phyloP scores from a whole-genome alignment of 2,329 filamentous ascomycete species.

The Huntiella savannae region DNA sequence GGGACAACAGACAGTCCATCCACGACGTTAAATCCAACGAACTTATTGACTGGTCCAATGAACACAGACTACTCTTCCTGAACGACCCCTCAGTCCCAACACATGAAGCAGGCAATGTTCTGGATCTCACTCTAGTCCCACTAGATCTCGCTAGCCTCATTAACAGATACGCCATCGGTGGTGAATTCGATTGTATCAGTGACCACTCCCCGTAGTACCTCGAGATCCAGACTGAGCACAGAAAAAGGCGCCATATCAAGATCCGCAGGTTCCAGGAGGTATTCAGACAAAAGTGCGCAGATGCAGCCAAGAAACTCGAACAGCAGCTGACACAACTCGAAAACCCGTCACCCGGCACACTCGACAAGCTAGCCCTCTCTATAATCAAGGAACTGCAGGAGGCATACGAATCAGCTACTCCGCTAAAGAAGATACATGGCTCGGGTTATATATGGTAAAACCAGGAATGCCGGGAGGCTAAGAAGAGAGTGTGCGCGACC shows the following conservation, averaged over 20 bases:
- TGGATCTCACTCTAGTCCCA: background rate
- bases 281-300: background rate
- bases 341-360: background rate
- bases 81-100: background rate
- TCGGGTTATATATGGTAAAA: too few relatives aligned
- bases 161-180: background rate
- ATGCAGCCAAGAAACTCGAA: background rate
- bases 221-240: background rate
- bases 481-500: too few relatives aligned
- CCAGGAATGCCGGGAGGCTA: too few relatives aligned
- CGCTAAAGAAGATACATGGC: background rate
- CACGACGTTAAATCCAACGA: background rate
- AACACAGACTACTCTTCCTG: background rate
- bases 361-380: background rate
- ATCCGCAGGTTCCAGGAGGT: background rate
- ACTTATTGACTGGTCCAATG: background rate
- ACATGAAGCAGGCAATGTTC: background rate
- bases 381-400: background rate
- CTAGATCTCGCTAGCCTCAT: background rate
- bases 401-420: background rate
- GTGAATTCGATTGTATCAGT: background rate
- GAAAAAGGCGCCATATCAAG: background rate
- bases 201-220: constrained; percentile 2
- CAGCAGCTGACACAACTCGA: background rate
- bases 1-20: background rate